Conservation (phyloP, 805 yeast species). For the Candida corydali region DNA sequence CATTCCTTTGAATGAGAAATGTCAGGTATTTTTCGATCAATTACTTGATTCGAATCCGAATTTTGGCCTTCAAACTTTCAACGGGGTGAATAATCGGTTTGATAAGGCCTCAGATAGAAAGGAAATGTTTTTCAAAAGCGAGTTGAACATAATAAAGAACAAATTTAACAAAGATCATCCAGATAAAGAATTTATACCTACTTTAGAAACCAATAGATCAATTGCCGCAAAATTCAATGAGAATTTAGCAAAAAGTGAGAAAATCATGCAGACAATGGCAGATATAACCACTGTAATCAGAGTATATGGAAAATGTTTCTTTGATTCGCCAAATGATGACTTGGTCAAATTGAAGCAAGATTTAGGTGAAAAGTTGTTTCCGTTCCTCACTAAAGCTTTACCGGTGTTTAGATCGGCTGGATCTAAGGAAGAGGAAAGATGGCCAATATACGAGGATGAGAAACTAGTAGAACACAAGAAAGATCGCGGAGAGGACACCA, state of each 20-base stretch:
- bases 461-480: slow-evolving; percentile 2
- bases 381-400: slow-evolving; percentile 18
- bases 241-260: slow-evolving; percentile 13
- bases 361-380: slow-evolving; percentile 22
- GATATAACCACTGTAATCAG: slow-evolving; percentile 27
- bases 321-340: slow-evolving; percentile 8
- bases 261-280: slow-evolving; percentile 23
- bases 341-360: slow-evolving; percentile 11
- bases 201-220: slow-evolving; percentile 14
- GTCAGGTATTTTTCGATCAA: slow-evolving; percentile 21
- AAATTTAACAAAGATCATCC: slow-evolving; percentile 4
- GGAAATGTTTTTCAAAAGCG: slow-evolving; percentile 13
- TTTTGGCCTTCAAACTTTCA: slow-evolving; percentile 17
- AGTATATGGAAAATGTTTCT: slow-evolving; percentile 28
- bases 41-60: slow-evolving; percentile 16
- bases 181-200: slow-evolving; percentile 4
- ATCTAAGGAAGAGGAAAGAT: background rate
- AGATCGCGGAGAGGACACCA: slow-evolving; percentile 12
- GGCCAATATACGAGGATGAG: slow-evolving; percentile 6
- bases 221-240: slow-evolving; percentile 16
- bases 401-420: slow-evolving; percentile 18
- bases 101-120: slow-evolving; percentile 21
- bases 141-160: slow-evolving; percentile 7
- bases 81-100: slow-evolving; percentile 6
- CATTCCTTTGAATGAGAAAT: slow-evolving; percentile 17